Conservation (phyloP, 164 flowering plant species). For the Dillenia turbinata region DNA sequence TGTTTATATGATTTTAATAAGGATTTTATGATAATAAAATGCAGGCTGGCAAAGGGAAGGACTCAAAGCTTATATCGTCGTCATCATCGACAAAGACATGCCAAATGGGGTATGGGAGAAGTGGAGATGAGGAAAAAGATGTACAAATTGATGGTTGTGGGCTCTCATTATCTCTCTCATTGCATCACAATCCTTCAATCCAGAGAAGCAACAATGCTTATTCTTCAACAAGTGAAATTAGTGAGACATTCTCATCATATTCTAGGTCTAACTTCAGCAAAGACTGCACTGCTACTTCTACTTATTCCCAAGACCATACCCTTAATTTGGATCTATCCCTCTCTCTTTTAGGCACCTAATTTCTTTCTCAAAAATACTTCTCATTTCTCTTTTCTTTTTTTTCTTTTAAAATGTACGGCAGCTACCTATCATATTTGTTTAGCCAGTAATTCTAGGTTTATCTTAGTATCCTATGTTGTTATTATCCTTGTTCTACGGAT, state of each 20-base stretch:
- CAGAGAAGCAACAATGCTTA: slow-evolving; percentile 31
- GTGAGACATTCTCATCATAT: slow-evolving; percentile 41
- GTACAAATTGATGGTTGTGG: slow-evolving; percentile 23
- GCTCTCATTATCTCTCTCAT: slow-evolving; percentile 47
- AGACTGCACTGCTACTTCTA: slow-evolving; percentile 26
- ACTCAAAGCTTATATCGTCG: slow-evolving; percentile 1
- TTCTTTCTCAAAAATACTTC: not conserved
- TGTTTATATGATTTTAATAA: too few relatives aligned
- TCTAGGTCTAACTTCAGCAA: slow-evolving; percentile 22
- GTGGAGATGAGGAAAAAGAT: slow-evolving; percentile 4
- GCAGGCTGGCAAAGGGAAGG: slow-evolving; percentile 11
- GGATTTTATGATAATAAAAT: too few relatives aligned
- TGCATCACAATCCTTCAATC: slow-evolving; percentile 25
- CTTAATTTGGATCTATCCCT: slow-evolving; percentile 28
- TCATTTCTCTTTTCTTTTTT: slow-evolving; percentile 9
- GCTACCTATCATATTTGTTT: too few relatives aligned
- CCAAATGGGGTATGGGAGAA: not conserved
- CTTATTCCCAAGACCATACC: slow-evolving; percentile 3
- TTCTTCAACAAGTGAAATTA: slow-evolving; percentile 48
- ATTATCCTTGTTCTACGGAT: too few relatives aligned
- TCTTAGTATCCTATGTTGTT: too few relatives aligned
- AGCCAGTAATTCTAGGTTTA: too few relatives aligned
- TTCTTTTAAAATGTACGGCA: not conserved
- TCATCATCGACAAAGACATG: slow-evolving; percentile 1
- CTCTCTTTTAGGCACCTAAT: slow-evolving; percentile 12